Percentiles rank a stretch among this genome's conserved stretches.
These are phyloP conservation scores for Xylaria cubensis DNA, from an alignment of 495 filamentous ascomycete species.

Conservation along the genomic window DNA sequence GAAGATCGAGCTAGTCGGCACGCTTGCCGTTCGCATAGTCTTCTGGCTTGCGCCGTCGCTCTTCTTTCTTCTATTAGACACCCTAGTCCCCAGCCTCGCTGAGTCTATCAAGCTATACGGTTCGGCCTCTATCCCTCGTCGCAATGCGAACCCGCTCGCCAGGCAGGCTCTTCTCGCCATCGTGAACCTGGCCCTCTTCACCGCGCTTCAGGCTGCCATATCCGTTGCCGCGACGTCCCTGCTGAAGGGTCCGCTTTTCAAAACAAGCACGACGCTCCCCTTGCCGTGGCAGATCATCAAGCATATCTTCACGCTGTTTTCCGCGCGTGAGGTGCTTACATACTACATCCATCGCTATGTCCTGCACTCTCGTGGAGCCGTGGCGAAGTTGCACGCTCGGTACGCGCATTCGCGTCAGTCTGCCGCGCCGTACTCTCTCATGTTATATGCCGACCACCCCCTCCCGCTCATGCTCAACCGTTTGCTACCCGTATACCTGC, in stretches of 20 bases:
- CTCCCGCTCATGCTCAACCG: slow-evolving; percentile 70
- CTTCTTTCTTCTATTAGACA: slow-evolving; percentile 77
- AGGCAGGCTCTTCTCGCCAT: slow-evolving; percentile 61
- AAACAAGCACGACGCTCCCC: slow-evolving; percentile 51
- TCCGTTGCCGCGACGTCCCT: slow-evolving; percentile 42
- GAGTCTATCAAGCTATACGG: slow-evolving; percentile 74
- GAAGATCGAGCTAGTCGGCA: slow-evolving; percentile 76
- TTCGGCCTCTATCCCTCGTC: slow-evolving; percentile 65
- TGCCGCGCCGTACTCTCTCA: slow-evolving; percentile 64
- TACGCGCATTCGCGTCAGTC: slow-evolving; percentile 69
- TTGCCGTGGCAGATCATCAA: slow-evolving; percentile 62
- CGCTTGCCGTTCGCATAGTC: slow-evolving; percentile 67
- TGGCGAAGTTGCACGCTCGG: slow-evolving; percentile 55
- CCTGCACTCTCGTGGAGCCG: slow-evolving; percentile 58
- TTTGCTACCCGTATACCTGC: slow-evolving; percentile 76
- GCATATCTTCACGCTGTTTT: slow-evolving; percentile 67
- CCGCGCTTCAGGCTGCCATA: slow-evolving; percentile 61
- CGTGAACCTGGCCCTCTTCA: slow-evolving; percentile 68
- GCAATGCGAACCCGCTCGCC: slow-evolving; percentile 48
- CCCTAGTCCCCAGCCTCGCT: slow-evolving; percentile 68
- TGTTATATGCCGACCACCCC: slow-evolving; percentile 79
- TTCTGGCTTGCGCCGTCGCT: slow-evolving; percentile 78
- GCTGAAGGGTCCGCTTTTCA: slow-evolving; percentile 48
- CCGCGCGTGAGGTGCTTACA: slow-evolving; percentile 62
- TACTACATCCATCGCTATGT: slow-evolving; percentile 78